These are phyloP conservation scores for Mycena latifolia DNA, from an alignment of 768 basidiomycete species.

Conservation along the genomic window DNA sequence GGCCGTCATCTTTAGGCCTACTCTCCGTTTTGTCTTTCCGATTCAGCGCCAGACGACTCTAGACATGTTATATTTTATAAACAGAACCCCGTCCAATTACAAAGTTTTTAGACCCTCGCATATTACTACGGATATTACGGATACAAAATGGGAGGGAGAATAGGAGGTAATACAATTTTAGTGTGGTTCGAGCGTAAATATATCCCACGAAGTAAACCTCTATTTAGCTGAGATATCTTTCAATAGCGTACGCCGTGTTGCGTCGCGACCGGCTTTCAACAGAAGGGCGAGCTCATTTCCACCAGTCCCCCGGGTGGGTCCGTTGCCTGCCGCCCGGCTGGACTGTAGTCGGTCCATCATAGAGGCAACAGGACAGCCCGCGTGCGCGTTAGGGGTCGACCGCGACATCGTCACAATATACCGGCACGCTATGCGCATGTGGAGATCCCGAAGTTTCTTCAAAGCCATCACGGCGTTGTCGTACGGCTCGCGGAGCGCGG, in stretches of 20 bases:
- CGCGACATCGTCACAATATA: conserved; percentile 91
- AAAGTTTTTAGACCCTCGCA: conserved; percentile 1
- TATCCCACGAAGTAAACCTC: neutral
- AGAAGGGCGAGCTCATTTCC: conserved; percentile 87
- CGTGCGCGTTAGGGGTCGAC: conserved; percentile 58
- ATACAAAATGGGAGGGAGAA: conserved; percentile 11
- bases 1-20: too few species aligned
- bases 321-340: conserved; percentile 53
- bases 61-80: neutral
- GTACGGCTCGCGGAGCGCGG: conserved; percentile 78
- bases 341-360: conserved; percentile 65
- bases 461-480: conserved; percentile 83
- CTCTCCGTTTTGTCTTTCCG: too few species aligned
- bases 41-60: too few species aligned
- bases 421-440: conserved; percentile 90
- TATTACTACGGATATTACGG: conserved; percentile 17
- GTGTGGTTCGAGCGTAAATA: conserved; percentile 10
- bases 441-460: conserved; percentile 86
- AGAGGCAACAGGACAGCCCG: conserved; percentile 65
- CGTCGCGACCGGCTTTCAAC: conserved; percentile 91
- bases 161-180: conserved; percentile 19
- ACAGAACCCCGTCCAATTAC: conserved; percentile 15
- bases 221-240: conserved; percentile 51
- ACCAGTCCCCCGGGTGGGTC: conserved; percentile 86
- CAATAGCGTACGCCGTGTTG: conserved; percentile 76